Base-by-base conservation (phyloP, 1,284 basidiomycete species). In the Chalciporus sp. region DNA sequence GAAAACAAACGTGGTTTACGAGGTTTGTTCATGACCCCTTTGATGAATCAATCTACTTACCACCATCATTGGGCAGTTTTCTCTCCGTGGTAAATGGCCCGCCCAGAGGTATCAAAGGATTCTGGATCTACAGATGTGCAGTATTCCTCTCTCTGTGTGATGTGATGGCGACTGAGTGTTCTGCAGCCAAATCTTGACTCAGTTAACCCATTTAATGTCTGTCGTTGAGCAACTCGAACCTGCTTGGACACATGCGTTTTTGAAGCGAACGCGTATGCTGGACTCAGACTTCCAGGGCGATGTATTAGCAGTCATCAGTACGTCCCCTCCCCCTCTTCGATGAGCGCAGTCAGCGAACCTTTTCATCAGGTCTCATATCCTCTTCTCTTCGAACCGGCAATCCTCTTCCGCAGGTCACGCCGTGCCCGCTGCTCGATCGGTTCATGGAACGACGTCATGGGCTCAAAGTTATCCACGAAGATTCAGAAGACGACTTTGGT, bases 251-350 rank as follows among this genome's bases (percentile, higher is more conserved):
- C 81, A 80, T 28, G 92, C 92, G 0, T 84, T 94, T 57, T 76
- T 95, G 14, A 80, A 81, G 17, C 75, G 92, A 19, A 92, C 91
- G 0, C 78, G 90, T 1, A 82, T 95, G 58, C 73, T 87, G 12
- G 91, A 95, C 66, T 81, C 88, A 0, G 82, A 87, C 57, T 95
- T 95, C 62, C 84, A 94, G 55, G 93, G 92, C 2, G 92, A 94
- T 58, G 79, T 92, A 10, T 74, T 94, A 11, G 88, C 90, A 9
- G 88, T 93, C 12, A 85, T 93, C 58, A 86, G 87, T 90, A 58
- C 55, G 84, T 64, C 29, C 16, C 8, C 42, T 52, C 8, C n/a
- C n/a, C n/a, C n/a, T n/a, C 14, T 5, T 35, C 20, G 7, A 27
- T 1, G 40, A 28, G 9, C 12, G 4, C 26, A 29, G 11, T 11